A percentile compares a stretch with the other conserved stretches of the same genome.
Evolutionary conservation across 1,284 basidiomycete species (phyloP).

Genomic region (Fereydounia khargensis): DNA sequence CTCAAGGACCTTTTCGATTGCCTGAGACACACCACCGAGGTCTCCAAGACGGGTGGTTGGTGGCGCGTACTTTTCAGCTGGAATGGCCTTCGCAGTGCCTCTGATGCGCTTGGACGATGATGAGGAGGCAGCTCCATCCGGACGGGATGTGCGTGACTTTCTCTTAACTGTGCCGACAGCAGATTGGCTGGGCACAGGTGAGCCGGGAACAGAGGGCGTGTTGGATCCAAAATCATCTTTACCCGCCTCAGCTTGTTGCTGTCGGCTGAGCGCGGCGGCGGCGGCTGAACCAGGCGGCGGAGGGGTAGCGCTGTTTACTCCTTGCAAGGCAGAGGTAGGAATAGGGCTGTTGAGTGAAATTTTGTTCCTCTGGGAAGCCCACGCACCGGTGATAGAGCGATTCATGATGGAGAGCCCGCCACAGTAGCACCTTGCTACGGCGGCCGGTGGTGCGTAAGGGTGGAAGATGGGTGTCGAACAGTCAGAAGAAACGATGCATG

Average conservation of each 20-base stretch:
- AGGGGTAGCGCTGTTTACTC: too few relatives aligned
- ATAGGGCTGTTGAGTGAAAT: constrained; percentile 45
- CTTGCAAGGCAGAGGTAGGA: constrained; percentile 5
- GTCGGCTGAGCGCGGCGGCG: constrained; percentile 28
- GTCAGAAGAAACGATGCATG: background rate
- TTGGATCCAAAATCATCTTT: constrained; percentile 6
- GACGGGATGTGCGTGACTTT: constrained; percentile 37
- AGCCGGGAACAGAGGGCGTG: constrained; percentile 11
- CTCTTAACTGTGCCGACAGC: constrained; percentile 29
- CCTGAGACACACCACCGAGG: constrained; percentile 80
- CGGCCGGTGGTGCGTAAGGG: background rate
- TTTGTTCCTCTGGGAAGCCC: constrained; percentile 40
- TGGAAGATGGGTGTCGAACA: background rate
- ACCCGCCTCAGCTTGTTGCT: constrained; percentile 16
- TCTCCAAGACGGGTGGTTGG: constrained; percentile 74
- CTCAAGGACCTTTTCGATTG: constrained; percentile 89
- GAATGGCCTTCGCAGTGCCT: constrained; percentile 14
- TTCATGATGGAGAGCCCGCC: constrained; percentile 35
- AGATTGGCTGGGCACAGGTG: constrained; percentile 4
- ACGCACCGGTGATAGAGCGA: constrained; percentile 46
- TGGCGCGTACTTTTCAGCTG: constrained; percentile 43
- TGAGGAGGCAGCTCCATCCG: constrained; percentile 8
- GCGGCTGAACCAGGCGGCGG: constrained; percentile 28
- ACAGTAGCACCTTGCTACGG: constrained; percentile 5
- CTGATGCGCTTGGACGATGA: constrained; percentile 26